phyloP scores from a whole-genome alignment of 208 protist genomes.

The Leishmania tarentolae region DNA sequence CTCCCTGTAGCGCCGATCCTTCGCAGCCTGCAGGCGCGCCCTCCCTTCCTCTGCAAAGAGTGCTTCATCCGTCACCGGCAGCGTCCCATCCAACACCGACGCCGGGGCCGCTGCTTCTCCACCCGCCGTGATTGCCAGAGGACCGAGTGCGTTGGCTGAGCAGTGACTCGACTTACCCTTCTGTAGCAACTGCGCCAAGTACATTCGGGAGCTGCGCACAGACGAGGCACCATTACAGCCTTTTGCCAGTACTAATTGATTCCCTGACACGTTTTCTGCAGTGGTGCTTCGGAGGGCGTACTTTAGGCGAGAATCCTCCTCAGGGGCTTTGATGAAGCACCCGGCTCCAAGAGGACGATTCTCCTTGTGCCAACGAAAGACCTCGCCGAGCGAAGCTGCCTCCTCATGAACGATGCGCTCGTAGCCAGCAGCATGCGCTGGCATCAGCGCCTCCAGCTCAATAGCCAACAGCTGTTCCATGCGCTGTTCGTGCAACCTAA shows the following conservation, averaged over 20 bases:
- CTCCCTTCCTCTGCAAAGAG: constrained; percentile 43
- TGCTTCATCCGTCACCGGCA: constrained; percentile 21
- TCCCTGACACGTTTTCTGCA: neutral
- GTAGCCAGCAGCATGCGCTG: constrained; percentile 34
- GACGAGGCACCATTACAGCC: neutral
- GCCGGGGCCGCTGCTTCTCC: neutral
- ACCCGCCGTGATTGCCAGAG: constrained; percentile 1
- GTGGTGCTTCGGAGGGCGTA: constrained; percentile 8
- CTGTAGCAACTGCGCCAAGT: constrained; percentile 16
- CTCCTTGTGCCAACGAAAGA: constrained; percentile 56
- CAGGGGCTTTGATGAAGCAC: constrained; percentile 34
- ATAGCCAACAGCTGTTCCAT: constrained; percentile 32
- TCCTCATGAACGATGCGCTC: constrained; percentile 46
- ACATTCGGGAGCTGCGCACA: constrained; percentile 12
- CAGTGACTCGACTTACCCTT: neutral
- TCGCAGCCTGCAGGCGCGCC: constrained; percentile 32
- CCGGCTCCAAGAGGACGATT: constrained; percentile 54
- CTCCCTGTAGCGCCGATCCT: constrained; percentile 27
- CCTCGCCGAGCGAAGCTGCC: constrained; percentile 23
- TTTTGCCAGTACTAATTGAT: neutral
- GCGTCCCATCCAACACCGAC: constrained; percentile 14
- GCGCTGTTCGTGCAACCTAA: constrained; percentile 38
- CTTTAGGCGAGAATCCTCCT: constrained; percentile 32
- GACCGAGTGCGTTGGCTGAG: neutral
- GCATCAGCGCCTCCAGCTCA: constrained; percentile 42